phyloP scores from a whole-genome alignment of 495 filamentous ascomycete genomes.

The Penicillium tannophilum region DNA sequence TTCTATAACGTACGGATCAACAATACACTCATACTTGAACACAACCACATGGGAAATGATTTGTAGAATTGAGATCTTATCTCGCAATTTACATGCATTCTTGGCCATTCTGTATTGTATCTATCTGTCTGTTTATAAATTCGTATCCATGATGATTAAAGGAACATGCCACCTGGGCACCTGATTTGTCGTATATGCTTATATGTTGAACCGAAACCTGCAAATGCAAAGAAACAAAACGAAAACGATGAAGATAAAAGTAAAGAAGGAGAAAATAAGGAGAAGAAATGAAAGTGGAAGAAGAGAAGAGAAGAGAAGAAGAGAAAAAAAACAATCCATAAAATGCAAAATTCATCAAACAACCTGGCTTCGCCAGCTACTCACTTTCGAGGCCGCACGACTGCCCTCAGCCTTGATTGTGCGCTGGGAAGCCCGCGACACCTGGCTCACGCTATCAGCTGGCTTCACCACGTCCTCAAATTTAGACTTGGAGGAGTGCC shows the following conservation, averaged over 20 bases:
- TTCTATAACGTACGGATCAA: too few species aligned
- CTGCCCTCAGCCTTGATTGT: constrained; percentile 41
- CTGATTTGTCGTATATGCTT: not conserved
- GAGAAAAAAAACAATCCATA: not conserved
- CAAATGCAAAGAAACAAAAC: constrained; percentile 7
- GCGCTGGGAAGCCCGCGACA: constrained; percentile 45
- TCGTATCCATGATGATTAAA: not conserved
- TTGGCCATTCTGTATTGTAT: not conserved
- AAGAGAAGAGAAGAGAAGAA: constrained; percentile 10
- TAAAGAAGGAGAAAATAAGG: not conserved
- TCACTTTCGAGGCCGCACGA: constrained; percentile 30
- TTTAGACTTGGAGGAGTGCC: constrained; percentile 27
- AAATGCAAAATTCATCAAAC: constrained; percentile 2
- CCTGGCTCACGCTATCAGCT: constrained; percentile 68
- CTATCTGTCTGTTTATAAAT: not conserved
- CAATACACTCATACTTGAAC: too few species aligned
- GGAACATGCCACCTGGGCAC: not conserved
- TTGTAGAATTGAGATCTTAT: not conserved
- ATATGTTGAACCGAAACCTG: constrained; percentile 2
- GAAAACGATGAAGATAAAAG: not conserved
- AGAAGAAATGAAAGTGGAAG: constrained; percentile 6
- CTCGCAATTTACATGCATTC: too few species aligned
- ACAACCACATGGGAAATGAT: not conserved
- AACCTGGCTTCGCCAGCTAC: constrained; percentile 27
- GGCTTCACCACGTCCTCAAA: constrained; percentile 54